A percentile compares a stretch with the other conserved stretches of the same genome.
Evolutionary conservation across 192 early-diverging fungal genomes (phyloP).

Genomic region (Entomortierella lignicola): DNA sequence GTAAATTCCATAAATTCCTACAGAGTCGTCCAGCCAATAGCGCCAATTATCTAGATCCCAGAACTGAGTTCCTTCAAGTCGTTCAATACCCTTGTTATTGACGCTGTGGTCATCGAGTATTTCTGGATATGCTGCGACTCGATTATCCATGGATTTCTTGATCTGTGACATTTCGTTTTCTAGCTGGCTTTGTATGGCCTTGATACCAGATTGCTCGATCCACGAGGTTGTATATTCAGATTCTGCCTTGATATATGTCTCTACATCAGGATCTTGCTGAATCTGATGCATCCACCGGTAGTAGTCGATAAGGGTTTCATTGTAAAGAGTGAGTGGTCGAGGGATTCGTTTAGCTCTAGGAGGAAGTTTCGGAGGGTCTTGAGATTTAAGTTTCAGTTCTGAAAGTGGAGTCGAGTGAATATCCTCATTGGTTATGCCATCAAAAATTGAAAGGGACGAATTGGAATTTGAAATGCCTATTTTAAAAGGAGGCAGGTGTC

Average conservation of each 20-base stretch:
- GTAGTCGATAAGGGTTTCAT: constrained; percentile 42
- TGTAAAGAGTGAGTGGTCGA: constrained; percentile 39
- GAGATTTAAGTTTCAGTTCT: background rate
- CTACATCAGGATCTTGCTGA: constrained; percentile 32
- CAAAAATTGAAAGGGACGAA: background rate
- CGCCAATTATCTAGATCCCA: constrained; percentile 52
- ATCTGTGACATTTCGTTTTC: constrained; percentile 27
- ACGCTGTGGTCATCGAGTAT: too few relatives aligned
- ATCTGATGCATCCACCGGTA: constrained; percentile 51
- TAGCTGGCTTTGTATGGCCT: constrained; percentile 24
- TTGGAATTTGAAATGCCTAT: background rate
- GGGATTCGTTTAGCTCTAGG: constrained; percentile 32
- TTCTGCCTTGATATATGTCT: constrained; percentile 29
- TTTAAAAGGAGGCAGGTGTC: too few relatives aligned
- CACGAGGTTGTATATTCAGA: constrained; percentile 25
- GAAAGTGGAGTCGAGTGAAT: background rate
- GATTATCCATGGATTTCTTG: background rate
- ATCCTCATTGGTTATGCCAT: background rate
- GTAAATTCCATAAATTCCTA: constrained; percentile 27
- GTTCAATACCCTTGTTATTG: background rate
- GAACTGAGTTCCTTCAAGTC: constrained; percentile 30
- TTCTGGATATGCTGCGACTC: background rate
- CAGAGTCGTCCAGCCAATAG: constrained; percentile 33
- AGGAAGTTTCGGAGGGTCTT: constrained; percentile 1
- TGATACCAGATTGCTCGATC: constrained; percentile 23